Evolutionary conservation across 169 alveolate species (phyloP), one percentile per base, ranked within the genome.

Genomic region (Eimeria sp.): DNA sequence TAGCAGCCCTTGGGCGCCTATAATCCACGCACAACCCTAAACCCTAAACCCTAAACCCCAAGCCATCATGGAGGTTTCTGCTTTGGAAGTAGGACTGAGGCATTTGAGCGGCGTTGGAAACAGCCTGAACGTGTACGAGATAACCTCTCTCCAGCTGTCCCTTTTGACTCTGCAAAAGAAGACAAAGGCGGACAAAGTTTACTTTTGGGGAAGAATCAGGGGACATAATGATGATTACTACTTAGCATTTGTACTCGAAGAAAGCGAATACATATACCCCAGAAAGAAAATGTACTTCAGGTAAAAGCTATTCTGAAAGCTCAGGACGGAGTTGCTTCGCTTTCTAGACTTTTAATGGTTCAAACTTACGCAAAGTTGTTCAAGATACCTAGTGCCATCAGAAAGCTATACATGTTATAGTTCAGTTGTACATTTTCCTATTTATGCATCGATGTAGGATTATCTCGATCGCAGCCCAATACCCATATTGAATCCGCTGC

Each of bases 211-310:
- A 25, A 76, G 89, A 45, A 83, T 92, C 5, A 34, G 58, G 10
- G 90, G 92, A 20, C 92, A 80, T 11, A 78, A 78, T 16, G 84
- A 70, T 30, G 95, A 92, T 58, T 92, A 92, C 92, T 92, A 78
- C 84, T n/a, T 92, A 45, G 76, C 91, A 20, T 92, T 78, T 49
- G 58, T 63, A 22, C 58, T 92, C 45, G 88, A 72, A 45, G 95
- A 78, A 57, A 84, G 89, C 92, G 92, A 78, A 30, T n/a, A 57
- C 30, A 40, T 58, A 27, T 92, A 78, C 61, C 95, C 95, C 22
- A 76, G 27, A 65, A 92, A 92, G 73, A 92, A 92, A 58, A 57
- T 92, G 67, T 92, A 45, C 58, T 92, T n/a, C 73, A 92, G 95
- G 95, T 92, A 13, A 70, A 0, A 30, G 7, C 80, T 0, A 30